A percentile compares a stretch with the other conserved stretches of the same genome.
Conservation (phyloP, 192 early-diverging fungal species). For the Rhizophlyctis rosea region DNA sequence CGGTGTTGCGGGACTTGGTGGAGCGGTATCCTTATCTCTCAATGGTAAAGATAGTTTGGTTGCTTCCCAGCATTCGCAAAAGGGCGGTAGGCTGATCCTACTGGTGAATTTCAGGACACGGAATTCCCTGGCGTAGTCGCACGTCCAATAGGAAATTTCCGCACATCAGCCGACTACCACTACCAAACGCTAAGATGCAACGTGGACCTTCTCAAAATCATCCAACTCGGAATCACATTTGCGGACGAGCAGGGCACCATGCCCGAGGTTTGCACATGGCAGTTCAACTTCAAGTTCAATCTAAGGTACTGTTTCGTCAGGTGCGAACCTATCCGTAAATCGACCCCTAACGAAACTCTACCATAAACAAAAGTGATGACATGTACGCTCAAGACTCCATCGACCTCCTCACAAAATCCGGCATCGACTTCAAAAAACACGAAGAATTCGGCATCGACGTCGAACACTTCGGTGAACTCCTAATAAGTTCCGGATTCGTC, state of each 20-base stretch:
- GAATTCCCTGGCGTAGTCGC: conserved; percentile 99
- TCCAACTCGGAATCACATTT: conserved; percentile 84
- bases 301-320: conserved; percentile 65
- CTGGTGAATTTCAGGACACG: conserved; percentile 69
- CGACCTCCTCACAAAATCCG: conserved; percentile 92
- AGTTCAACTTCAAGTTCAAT: conserved; percentile 99
- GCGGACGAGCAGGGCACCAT: conserved; percentile 81
- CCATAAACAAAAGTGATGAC: conserved; percentile 84
- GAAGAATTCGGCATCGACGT: conserved; percentile 95
- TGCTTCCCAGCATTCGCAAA: not conserved
- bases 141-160: conserved; percentile 95
- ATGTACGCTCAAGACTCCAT: conserved; percentile 99
- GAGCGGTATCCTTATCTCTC: conserved; percentile 91
- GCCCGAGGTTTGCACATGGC: conserved; percentile 92
- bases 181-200: conserved; percentile 97
- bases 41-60: conserved; percentile 70
- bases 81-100: not conserved
- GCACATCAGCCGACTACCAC: conserved; percentile 94
- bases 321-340: too few species aligned
- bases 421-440: conserved; percentile 96
- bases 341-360: too few species aligned
- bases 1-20: conserved; percentile 77
- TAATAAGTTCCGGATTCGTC: conserved; percentile 96
- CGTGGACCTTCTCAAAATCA: conserved; percentile 95
- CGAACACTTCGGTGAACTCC: conserved; percentile 92